Conservation (phyloP, 495 filamentous ascomycete genomes). For the Xylaria intraflava region DNA sequence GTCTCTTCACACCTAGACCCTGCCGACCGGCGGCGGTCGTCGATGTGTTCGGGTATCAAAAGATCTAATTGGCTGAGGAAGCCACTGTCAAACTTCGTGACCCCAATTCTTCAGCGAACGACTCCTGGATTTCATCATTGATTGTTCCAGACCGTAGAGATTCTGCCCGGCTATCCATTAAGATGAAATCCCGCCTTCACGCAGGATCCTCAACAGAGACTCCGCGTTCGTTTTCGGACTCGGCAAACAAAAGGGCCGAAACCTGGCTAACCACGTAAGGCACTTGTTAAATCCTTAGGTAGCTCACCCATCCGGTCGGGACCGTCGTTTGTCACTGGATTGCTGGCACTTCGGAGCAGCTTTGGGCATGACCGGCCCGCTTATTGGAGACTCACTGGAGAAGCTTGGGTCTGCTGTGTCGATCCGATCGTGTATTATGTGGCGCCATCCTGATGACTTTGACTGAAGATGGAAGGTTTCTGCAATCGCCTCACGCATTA, state of each 20-base stretch:
- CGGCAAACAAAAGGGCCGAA: slow-evolving; percentile 10
- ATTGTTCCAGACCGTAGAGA: background rate
- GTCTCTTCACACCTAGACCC: background rate
- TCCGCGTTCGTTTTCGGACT: slow-evolving; percentile 7
- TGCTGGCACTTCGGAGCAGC: background rate
- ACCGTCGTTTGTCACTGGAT: background rate
- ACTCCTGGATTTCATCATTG: background rate
- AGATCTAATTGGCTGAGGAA: background rate
- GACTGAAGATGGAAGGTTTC: slow-evolving; percentile 1
- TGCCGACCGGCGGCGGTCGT: no score
- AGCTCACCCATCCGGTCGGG: slow-evolving; percentile 1
- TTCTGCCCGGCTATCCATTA: background rate
- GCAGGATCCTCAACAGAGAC: background rate
- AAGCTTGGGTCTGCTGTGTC: background rate
- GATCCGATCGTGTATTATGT: background rate
- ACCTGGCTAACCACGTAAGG: background rate
- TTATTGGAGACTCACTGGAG: background rate
- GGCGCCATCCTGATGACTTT: slow-evolving; percentile 1
- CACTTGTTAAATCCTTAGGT: background rate
- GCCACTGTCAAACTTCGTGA: slow-evolving; percentile 7
- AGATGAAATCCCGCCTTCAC: background rate
- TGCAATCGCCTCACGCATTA: slow-evolving; percentile 12
- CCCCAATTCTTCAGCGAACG: background rate
- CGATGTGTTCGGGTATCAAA: slow-evolving; percentile 6
- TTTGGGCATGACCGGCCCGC: background rate